These are phyloP conservation scores for Houttuynia cordata DNA, from an alignment of 164 flowering plant genomes.

Conservation along the genomic window DNA sequence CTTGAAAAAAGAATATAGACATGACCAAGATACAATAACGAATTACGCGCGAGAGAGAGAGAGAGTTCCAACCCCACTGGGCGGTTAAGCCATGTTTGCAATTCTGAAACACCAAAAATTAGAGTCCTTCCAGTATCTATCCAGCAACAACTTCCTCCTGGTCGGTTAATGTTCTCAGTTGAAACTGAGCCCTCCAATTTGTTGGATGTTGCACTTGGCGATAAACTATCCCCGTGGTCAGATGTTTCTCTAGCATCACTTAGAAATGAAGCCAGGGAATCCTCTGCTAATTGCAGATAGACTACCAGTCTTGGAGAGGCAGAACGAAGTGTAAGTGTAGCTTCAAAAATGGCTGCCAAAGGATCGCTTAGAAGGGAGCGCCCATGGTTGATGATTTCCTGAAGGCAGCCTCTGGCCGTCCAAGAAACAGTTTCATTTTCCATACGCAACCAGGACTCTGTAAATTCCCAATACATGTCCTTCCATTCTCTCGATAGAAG, in stretches of 20 bases:
- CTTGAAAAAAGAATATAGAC: too few relatives aligned
- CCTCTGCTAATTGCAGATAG: conserved; percentile 79
- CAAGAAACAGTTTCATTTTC: conserved; percentile 26
- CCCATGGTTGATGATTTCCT: conserved; percentile 45
- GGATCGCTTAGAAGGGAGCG: conserved; percentile 48
- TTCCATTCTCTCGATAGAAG: conserved; percentile 78
- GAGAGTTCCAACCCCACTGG: conserved; percentile 30
- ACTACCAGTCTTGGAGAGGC: conserved; percentile 92
- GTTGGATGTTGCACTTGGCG: conserved; percentile 12
- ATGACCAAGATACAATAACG: too few relatives aligned
- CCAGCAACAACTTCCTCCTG: conserved; percentile 90
- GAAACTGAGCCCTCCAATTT: conserved; percentile 29
- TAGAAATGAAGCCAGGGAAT: conserved; percentile 78
- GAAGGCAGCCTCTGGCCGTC: conserved; percentile 69
- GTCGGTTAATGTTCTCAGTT: conserved; percentile 44
- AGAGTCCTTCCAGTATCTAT: conserved; percentile 68
- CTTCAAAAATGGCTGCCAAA: conserved; percentile 66
- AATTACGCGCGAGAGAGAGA: too few relatives aligned
- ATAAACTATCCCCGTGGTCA: conserved; percentile 15
- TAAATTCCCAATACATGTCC: conserved; percentile 74
- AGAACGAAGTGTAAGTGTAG: conserved; percentile 76
- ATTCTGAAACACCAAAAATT: conserved; percentile 56
- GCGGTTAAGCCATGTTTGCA: conserved; percentile 47
- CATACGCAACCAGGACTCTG: conserved; percentile 51
- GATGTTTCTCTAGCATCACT: conserved; percentile 30